These are phyloP conservation scores for Mucor piriformis DNA, from an alignment of 371 early-diverging fungal genomes.

Conservation along the genomic window DNA sequence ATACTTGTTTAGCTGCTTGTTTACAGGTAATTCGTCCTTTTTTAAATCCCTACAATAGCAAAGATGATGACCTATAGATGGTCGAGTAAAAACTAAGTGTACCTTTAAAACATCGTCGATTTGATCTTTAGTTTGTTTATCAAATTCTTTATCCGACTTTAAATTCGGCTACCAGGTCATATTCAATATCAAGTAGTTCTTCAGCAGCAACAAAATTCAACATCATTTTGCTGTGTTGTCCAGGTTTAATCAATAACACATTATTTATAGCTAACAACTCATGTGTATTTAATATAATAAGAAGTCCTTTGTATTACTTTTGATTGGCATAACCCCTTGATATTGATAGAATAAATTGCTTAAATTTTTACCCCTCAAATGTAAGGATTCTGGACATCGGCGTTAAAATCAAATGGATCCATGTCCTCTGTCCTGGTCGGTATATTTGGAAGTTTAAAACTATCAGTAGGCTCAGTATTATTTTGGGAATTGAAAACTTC, in stretches of 20 bases:
- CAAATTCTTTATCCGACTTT: not conserved
- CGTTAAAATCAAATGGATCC: too few species aligned
- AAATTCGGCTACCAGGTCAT: not conserved
- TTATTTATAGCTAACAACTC: not conserved
- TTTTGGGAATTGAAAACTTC: too few species aligned
- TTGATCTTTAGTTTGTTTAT: not conserved
- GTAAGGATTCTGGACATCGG: too few species aligned
- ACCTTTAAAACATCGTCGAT: not conserved
- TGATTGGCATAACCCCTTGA: too few species aligned
- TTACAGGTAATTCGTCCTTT: not conserved
- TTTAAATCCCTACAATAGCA: not conserved
- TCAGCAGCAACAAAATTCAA: not conserved
- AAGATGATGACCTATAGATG: not conserved
- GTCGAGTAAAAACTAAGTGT: not conserved
- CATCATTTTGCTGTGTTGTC: conserved; percentile 2
- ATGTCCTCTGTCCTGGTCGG: too few species aligned
- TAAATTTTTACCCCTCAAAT: too few species aligned
- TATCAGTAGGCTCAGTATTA: too few species aligned
- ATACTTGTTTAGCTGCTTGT: not conserved
- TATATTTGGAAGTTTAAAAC: too few species aligned
- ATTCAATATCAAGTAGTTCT: too few species aligned
- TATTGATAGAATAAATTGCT: too few species aligned
- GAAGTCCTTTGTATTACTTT: too few species aligned
- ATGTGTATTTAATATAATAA: not conserved
- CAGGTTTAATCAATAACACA: not conserved